phyloP scores from a whole-genome alignment of 2,329 filamentous ascomycete species.

The Cladorrhinum sp. region DNA sequence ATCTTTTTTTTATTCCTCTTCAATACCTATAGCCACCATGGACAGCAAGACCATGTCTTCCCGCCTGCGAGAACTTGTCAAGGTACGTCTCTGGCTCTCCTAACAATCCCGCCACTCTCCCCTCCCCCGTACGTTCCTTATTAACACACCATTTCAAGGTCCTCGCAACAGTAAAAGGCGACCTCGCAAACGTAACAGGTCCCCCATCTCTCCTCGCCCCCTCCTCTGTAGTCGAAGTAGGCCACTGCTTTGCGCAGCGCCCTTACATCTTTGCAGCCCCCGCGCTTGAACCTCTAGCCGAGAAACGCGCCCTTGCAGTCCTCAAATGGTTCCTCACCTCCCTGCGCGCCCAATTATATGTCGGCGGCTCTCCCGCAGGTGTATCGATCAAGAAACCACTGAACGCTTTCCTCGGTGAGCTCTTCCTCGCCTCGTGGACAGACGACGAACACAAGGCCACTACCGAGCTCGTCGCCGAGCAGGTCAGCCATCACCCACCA shows the following conservation, averaged over 20 bases:
- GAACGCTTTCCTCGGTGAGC: slow-evolving; percentile 51
- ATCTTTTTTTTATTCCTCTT: neutral
- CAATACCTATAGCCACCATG: slow-evolving; percentile 1
- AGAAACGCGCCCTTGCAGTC: slow-evolving; percentile 44
- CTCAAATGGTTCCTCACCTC: slow-evolving; percentile 47
- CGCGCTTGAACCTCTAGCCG: slow-evolving; percentile 42
- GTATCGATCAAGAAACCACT: slow-evolving; percentile 52
- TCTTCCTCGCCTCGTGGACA: slow-evolving; percentile 45
- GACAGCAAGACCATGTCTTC: slow-evolving; percentile 31
- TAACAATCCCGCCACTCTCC: neutral
- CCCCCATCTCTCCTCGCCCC: slow-evolving; percentile 49
- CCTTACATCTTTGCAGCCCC: slow-evolving; percentile 48
- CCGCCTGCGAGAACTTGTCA: slow-evolving; percentile 32
- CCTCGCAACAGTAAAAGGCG: slow-evolving; percentile 42
- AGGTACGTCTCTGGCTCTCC: slow-evolving; percentile 26
- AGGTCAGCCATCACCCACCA: slow-evolving; percentile 53
- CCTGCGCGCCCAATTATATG: slow-evolving; percentile 47
- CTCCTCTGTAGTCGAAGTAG: slow-evolving; percentile 50
- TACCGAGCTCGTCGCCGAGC: slow-evolving; percentile 42
- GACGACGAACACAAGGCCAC: slow-evolving; percentile 29
- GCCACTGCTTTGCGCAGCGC: slow-evolving; percentile 49
- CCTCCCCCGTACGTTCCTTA: neutral
- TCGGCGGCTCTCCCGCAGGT: slow-evolving; percentile 41
- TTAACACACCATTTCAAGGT: slow-evolving; percentile 27
- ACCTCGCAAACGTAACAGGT: slow-evolving; percentile 51